Base-by-base conservation (phyloP, 75 land plant genomes). In the Cupressus sempervirens region DNA sequence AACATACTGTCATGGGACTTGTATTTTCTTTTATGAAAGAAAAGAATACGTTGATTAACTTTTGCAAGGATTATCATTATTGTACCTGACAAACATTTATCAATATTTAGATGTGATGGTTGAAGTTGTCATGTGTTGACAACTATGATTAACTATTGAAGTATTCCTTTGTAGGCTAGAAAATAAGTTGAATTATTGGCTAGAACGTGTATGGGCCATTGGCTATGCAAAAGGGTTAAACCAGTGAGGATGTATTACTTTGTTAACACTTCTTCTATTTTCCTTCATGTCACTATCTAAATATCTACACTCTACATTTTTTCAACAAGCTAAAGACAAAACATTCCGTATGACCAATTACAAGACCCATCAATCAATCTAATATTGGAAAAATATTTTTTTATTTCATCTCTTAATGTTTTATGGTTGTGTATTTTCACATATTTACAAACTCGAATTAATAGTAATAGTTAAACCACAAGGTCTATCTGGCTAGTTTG, bases 101-200 rank as follows among this genome's bases (percentile, higher is more conserved):
- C 80, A 41, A 82, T 29, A 34, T 48, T 79, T 48, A 36, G 26
- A n/a, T 79, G 18, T 36, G 40, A 38, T 54, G 9, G 16, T 6
- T 56, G 18, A 36, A 56, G 23, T 26, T 43, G 32, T 58, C 13
- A 18, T 11, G 13, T 54, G 18, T 85, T 36, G 26, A 45, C 54
- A 56, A 30, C 81, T 67, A 65, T 13, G 29, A 38, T 65, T 58
- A 36, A 52, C 58, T 50, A 7, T 50, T 50, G 53, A 5, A 84
- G 23, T 18, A 43, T 81, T 81, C 76, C 26, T 41, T 85, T 84
- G 56, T 91, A 96, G 98, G 84, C 90, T 96, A 36, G 97, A 95
- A 87, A 97, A 97, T 87, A 96, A 98, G 30, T 85, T 97, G 86
- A 96, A 97, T 82, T 96, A 97, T 89, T 98, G 96, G 14, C 88